These are phyloP conservation scores for Blastocystis sp. DNA, from an alignment of 352 stramenopile species.

Conservation along the genomic window DNA sequence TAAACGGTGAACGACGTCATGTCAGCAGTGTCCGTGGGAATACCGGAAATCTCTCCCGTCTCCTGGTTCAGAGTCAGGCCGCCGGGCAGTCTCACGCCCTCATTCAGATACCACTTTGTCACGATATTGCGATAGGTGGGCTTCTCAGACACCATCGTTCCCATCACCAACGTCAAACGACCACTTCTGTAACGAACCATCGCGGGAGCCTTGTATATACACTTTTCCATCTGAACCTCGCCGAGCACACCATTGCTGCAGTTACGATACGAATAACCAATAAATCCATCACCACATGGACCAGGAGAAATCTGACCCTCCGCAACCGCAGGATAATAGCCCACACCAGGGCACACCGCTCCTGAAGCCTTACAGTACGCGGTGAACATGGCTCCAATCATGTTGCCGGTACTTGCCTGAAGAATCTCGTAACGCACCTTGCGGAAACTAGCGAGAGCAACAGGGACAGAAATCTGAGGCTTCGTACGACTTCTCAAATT, in stretches of 20 bases:
- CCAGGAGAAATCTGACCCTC: conserved; percentile 17
- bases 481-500: background rate
- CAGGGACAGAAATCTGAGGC: background rate
- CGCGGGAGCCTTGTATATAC: background rate
- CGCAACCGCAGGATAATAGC: background rate
- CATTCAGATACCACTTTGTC: background rate
- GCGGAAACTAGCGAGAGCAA: background rate
- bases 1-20: background rate
- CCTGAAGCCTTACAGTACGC: conserved; percentile 28
- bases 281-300: background rate
- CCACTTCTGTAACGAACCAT: background rate
- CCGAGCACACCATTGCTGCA: background rate
- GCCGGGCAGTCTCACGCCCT: background rate
- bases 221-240: background rate
- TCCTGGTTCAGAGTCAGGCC: background rate
- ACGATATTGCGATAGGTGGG: conserved; percentile 11
- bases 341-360: background rate
- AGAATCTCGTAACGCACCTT: background rate
- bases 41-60: background rate
- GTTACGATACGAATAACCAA: conserved; percentile 25
- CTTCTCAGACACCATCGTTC: background rate
- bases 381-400: background rate
- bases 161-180: background rate
- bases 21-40: background rate
- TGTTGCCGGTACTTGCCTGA: background rate